Base-by-base conservation (phyloP, 768 basidiomycete genomes). In the Trametes cingulata region DNA sequence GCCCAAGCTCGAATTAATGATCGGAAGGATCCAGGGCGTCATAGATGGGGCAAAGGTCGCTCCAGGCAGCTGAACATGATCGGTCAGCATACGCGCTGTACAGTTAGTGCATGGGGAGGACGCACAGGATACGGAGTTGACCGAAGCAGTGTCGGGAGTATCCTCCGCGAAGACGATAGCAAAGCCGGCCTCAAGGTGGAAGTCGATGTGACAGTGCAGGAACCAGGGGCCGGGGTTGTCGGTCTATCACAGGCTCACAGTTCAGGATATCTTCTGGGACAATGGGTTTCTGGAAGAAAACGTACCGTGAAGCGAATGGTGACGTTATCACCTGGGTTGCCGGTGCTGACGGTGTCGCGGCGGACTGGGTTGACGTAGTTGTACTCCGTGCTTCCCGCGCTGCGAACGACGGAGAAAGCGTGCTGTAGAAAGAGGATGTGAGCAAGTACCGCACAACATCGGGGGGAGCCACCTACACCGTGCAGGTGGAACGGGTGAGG, bases 141-240 rank as follows among this genome's bases (percentile, higher is more conserved):
- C 54, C 22, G 52, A 25, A 4, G 40, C 40, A 27, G 70, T 51
- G 39, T 66, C 66, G 2, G 35, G 36, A 6, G 68, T 66, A 43
- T 74, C 75, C 62, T 78, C 77, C 0, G 75, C 76, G 42, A 80
- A 72, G 20, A 78, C 75, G 29, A 78, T 58, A 1, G 78, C 78
- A 13, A 80, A 70, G 40, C 79, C 79, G 1, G 69, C 66, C 19
- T 78, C 72, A 13, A 82, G 67, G 71, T 84, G 83, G 75, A 79
- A 83, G 54, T 83, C 81, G 55, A 83, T 83, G 63, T 83, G 82
- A 59, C 80, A 71, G 52, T 71, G 70, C 47, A 71, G 56, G 62
- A 71, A 67, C 69, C 69, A 68, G 9, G 68, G 67, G 29, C 67
- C 63, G 15, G 69, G 65, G 58, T 70, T 70, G 63, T 70, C 56